Evolutionary conservation across 164 flowering plant genomes (phyloP).

Genomic region (Chimonanthus praecox): DNA sequence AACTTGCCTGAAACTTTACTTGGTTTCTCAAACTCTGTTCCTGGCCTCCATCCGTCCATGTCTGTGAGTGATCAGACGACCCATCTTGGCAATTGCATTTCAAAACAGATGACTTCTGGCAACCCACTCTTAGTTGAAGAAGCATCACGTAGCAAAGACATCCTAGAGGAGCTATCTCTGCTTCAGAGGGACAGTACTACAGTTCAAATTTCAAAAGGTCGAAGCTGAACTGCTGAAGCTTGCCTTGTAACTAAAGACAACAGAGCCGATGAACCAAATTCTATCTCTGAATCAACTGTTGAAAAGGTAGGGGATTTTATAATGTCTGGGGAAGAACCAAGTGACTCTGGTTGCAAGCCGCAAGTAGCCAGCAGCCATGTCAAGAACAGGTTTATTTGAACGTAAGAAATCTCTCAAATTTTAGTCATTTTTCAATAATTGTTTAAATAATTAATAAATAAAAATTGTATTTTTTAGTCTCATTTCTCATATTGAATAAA

Average conservation of each 20-base stretch:
- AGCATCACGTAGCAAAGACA: slow-evolving; percentile 33
- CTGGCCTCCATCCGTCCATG: slow-evolving; percentile 65
- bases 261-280: slow-evolving; percentile 8
- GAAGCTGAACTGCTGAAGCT: slow-evolving; percentile 14
- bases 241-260: slow-evolving; percentile 12
- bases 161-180: slow-evolving; percentile 63
- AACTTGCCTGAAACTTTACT: neutral
- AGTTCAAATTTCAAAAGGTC: slow-evolving; percentile 21
- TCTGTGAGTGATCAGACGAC: slow-evolving; percentile 70
- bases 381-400: slow-evolving; percentile 69
- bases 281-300: neutral
- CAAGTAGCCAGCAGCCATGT: slow-evolving; percentile 30
- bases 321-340: slow-evolving; percentile 19
- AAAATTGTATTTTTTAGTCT: no score
- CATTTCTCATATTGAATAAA: no score
- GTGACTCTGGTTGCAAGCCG: slow-evolving; percentile 31
- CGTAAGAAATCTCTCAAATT: no score
- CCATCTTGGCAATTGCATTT: slow-evolving; percentile 59
- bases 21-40: slow-evolving; percentile 12
- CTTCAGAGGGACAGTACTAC: slow-evolving; percentile 52
- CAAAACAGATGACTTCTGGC: slow-evolving; percentile 54
- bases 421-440: no score
- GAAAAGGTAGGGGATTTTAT: slow-evolving; percentile 19
- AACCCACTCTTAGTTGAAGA: slow-evolving; percentile 31
- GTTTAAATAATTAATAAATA: no score